Conservation (phyloP, 1,284 basidiomycete species). For the Coniferiporia weirii region DNA sequence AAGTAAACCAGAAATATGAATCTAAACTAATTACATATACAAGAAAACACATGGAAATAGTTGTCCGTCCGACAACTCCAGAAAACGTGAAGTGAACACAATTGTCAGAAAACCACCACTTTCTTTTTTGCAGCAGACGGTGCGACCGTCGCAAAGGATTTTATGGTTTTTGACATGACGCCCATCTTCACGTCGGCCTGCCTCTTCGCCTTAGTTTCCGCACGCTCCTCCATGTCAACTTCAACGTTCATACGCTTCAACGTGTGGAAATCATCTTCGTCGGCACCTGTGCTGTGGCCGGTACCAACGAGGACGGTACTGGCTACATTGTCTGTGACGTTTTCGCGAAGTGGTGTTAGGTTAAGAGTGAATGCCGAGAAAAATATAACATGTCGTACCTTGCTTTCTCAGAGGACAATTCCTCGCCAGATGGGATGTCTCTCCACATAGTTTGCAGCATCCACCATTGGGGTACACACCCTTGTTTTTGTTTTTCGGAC, state of each 20-base stretch:
- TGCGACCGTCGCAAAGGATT: conserved; percentile 35
- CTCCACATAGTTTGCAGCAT: conserved; percentile 81
- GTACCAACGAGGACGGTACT: conserved; percentile 43
- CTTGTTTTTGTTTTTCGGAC: conserved; percentile 73
- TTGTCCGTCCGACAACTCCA: too few species aligned
- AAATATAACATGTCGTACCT: conserved; percentile 34
- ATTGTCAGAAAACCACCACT: conserved; percentile 43
- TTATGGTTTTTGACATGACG: conserved; percentile 39
- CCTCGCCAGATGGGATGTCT: conserved; percentile 81
- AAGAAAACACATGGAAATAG: background rate
- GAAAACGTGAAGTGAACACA: background rate
- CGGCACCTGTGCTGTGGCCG: conserved; percentile 62
- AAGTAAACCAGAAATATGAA: too few species aligned
- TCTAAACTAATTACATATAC: background rate
- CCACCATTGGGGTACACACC: conserved; percentile 93
- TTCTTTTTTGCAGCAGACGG: conserved; percentile 44
- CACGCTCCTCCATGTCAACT: conserved; percentile 55
- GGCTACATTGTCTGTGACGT: conserved; percentile 17
- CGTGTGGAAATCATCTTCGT: conserved; percentile 90
- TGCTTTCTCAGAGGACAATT: conserved; percentile 68
- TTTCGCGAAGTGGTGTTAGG: background rate
- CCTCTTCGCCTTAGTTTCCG: conserved; percentile 39
- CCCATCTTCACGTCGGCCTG: conserved; percentile 40
- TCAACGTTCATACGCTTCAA: conserved; percentile 60
- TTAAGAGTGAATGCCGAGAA: background rate